phyloP scores from a whole-genome alignment of 345 rosid species.

The Garcia nutans region DNA sequence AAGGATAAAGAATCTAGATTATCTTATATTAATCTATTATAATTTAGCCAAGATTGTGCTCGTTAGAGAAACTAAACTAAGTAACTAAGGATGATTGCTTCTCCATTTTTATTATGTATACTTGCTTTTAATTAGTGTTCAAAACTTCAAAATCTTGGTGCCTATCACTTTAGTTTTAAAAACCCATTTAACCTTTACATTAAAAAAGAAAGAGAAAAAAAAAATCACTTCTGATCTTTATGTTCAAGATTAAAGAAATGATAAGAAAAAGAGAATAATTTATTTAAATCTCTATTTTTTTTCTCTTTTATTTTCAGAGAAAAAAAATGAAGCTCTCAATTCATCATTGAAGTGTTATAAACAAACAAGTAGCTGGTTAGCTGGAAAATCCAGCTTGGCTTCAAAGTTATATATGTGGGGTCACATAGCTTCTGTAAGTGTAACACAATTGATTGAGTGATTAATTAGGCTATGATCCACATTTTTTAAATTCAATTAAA shows the following conservation, averaged over 20 bases:
- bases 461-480: not conserved
- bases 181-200: not conserved
- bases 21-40: slow-evolving; percentile 14
- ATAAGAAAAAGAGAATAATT: not conserved
- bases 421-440: not conserved
- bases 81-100: not conserved
- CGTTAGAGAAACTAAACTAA: not conserved
- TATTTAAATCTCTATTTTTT: too few relatives aligned
- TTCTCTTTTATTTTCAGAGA: too few relatives aligned
- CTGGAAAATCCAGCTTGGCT: slow-evolving; percentile 17
- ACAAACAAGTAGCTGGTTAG: slow-evolving; percentile 6
- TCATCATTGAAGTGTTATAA: slow-evolving; percentile 7
- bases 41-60: slow-evolving; percentile 8
- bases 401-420: slow-evolving; percentile 1
- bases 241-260: not conserved
- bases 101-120: not conserved
- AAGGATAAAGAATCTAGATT: slow-evolving; percentile 14
- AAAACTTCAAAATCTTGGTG: not conserved
- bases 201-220: not conserved
- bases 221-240: too few relatives aligned
- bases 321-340: not conserved
- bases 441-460: not conserved
- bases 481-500: not conserved
- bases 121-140: slow-evolving; percentile 5
- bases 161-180: not conserved